Conservation (phyloP, 2,329 filamentous ascomycete species). For the Aspergillus fumigatus region DNA sequence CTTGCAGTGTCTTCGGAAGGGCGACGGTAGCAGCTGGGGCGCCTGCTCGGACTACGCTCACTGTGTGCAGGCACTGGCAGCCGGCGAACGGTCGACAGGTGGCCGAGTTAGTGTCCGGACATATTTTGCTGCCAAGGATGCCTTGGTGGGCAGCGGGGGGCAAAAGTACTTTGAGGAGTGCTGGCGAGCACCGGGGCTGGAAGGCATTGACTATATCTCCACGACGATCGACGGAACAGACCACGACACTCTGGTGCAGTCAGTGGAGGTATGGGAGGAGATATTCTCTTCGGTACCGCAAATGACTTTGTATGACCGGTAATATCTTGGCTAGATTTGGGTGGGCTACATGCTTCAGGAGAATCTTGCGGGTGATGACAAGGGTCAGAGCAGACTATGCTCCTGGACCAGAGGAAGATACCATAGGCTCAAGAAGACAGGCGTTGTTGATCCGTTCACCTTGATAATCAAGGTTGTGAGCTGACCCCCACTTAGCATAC, state of each 20-base stretch:
- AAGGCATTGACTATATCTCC: constrained; percentile 18
- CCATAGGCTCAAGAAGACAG: too few relatives aligned
- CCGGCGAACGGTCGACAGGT: neutral
- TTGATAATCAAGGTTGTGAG: too few relatives aligned
- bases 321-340: neutral
- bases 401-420: too few relatives aligned
- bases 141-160: constrained; percentile 41
- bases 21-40: constrained; percentile 27
- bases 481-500: too few relatives aligned
- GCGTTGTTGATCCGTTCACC: too few relatives aligned
- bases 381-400: too few relatives aligned
- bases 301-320: neutral
- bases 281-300: constrained; percentile 2
- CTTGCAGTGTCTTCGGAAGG: constrained; percentile 34
- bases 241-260: constrained; percentile 34
- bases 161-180: constrained; percentile 41
- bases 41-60: constrained; percentile 32
- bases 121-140: constrained; percentile 38
- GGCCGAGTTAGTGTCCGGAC: constrained; percentile 24
- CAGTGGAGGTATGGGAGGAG: constrained; percentile 14
- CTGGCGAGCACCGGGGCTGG: constrained; percentile 26
- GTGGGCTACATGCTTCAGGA: too few relatives aligned
- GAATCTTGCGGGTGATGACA: too few relatives aligned
- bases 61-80: constrained; percentile 15
- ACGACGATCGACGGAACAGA: constrained; percentile 28